Percentiles rank a stretch among this genome's conserved stretches.
These are phyloP conservation scores for Cyberlindnera maclurae DNA, from an alignment of 805 yeast species.

Conservation along the genomic window DNA sequence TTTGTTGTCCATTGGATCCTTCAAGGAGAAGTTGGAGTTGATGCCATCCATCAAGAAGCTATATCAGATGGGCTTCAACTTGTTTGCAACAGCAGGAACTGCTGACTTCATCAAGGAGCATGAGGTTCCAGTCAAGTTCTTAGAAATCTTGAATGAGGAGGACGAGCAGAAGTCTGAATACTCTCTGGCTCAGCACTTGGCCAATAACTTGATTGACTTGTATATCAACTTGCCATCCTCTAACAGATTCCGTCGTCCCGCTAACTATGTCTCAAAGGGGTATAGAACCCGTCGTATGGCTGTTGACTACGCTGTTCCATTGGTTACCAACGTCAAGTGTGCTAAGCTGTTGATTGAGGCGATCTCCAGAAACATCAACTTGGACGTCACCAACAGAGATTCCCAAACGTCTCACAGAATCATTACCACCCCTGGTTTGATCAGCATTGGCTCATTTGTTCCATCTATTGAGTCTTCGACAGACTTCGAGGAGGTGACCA, in stretches of 20 bases:
- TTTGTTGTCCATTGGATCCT: constrained; percentile 90
- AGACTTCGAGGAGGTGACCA: constrained; percentile 62
- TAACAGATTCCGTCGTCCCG: constrained; percentile 97
- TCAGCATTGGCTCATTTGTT: constrained; percentile 73
- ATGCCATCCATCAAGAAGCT: constrained; percentile 80
- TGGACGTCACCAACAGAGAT: constrained; percentile 71
- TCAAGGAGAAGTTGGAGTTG: constrained; percentile 90
- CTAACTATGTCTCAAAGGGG: constrained; percentile 95
- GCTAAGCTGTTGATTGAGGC: constrained; percentile 96
- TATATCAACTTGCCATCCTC: constrained; percentile 96
- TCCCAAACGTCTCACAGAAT: constrained; percentile 88
- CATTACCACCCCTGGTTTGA: constrained; percentile 76
- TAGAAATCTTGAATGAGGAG: constrained; percentile 73
- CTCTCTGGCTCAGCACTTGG: constrained; percentile 92
- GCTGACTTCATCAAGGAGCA: constrained; percentile 97
- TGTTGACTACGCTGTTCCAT: constrained; percentile 95
- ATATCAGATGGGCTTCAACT: constrained; percentile 75
- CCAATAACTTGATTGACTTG: constrained; percentile 91
- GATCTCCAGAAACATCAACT: constrained; percentile 56
- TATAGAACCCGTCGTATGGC: constrained; percentile 99
- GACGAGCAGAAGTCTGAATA: constrained; percentile 85
- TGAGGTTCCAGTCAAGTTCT: constrained; percentile 86
- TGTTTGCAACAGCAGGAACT: constrained; percentile 98
- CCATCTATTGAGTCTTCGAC: constrained; percentile 50
- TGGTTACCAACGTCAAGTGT: constrained; percentile 95